Evolutionary conservation across 1,139 yeast species (phyloP), one percentile per base, ranked within the genome.

Genomic region (Entelexis paramagnoliae): DNA sequence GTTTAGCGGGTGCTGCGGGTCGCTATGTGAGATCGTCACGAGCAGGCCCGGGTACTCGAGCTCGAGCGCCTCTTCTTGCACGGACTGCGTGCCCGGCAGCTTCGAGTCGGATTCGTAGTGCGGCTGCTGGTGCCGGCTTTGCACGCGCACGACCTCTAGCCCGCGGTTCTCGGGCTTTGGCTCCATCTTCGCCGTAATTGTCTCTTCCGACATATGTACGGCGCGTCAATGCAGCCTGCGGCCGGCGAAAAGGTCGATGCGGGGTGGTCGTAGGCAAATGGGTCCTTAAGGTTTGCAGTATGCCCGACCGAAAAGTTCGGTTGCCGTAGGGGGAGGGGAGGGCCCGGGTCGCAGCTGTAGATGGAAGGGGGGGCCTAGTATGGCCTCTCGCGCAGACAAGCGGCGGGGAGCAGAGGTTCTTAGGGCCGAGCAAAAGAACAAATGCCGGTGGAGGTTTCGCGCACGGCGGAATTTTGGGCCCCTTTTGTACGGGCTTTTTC

Each of bases 1-100:
- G 55, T 69, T 70, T 19, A 59, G 54, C 0, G 75, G 73, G 9
- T 44, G 43, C 8, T 50, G 26, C 4, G 51, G 53, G 24, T 49
- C 54, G n/a, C 49, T 47, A 11, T 35, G 30, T 6, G 40, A 34
- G n/a, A 55, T 5, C 7, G 34, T 16, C 34, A 42, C 47, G 1
- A 44, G 33, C 4, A 44, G 17, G 16, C 32, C 47, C 8, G 47
- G 47, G 16, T 44, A 44, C 13, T 44, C 47, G 17, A 16, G 30
- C 32, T 44, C 40, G 33, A 44, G 16, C 29, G 30, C 28, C 16
- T 33, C 46, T 29, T 20, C 36, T 20, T 22, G 28, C 14, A 8
- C 28, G 3, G 20, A 19, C 16, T 29, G 34, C 8, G 45, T 17
- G 26, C 16, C 13, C 9, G 34, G 3, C n/a, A 41, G 24, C 30